phyloP scores from a whole-genome alignment of 108 stramenopile species.

The Licmophora abbreviata region DNA sequence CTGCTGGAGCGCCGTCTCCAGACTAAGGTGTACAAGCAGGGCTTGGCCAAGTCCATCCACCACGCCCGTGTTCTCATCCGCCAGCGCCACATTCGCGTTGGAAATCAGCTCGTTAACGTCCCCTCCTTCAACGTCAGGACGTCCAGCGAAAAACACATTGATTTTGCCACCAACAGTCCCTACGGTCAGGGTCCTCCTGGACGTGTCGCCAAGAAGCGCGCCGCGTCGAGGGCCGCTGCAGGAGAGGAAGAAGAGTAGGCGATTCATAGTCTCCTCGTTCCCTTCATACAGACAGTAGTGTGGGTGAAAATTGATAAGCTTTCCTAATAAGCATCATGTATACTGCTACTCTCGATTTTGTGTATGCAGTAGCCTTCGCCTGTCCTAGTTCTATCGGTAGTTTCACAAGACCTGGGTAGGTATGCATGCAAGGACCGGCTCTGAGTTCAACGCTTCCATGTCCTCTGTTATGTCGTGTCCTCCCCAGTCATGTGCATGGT shows the following conservation, averaged over 20 bases:
- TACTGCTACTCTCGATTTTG: too few relatives aligned
- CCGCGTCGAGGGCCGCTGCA: slow-evolving; percentile 87
- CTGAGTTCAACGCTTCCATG: too few relatives aligned
- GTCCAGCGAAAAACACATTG: slow-evolving; percentile 97
- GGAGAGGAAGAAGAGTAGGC: slow-evolving; percentile 85
- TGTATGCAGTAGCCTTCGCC: too few relatives aligned
- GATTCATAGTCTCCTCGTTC: too few relatives aligned
- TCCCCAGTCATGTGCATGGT: too few relatives aligned
- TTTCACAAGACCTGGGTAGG: too few relatives aligned
- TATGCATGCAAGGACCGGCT: too few relatives aligned
- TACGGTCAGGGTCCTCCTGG: slow-evolving; percentile 98
- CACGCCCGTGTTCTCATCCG: slow-evolving; percentile 99
- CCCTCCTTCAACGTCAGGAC: slow-evolving; percentile 97
- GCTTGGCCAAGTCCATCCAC: slow-evolving; percentile 98
- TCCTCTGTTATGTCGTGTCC: too few relatives aligned
- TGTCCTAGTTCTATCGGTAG: too few relatives aligned
- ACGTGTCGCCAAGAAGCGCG: slow-evolving; percentile 93
- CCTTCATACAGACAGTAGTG: too few relatives aligned
- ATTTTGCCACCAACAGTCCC: slow-evolving; percentile 92
- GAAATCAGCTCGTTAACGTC: slow-evolving; percentile 95
- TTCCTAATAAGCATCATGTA: too few relatives aligned
- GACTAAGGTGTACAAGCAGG: slow-evolving; percentile 98
- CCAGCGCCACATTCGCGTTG: slow-evolving; percentile 99
- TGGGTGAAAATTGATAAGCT: too few relatives aligned
- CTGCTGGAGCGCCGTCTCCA: slow-evolving; percentile 97